phyloP scores from a whole-genome alignment of 345 rosid species.

The Hevea brasiliensis region DNA sequence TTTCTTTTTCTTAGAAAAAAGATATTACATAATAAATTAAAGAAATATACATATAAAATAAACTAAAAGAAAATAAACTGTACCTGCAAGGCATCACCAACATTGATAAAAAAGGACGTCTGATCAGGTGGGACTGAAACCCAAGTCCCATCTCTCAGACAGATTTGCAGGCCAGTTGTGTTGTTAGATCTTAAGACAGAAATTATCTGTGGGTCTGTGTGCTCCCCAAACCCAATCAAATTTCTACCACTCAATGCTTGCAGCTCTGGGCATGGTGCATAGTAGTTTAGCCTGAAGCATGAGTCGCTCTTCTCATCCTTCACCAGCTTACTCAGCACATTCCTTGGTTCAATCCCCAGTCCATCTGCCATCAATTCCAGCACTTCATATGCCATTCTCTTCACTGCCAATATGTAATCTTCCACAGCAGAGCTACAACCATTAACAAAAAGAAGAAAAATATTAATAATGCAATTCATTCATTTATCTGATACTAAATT shows the following conservation, averaged over 20 bases:
- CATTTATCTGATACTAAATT: not conserved
- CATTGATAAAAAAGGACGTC: constrained; percentile 47
- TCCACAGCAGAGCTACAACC: constrained; percentile 31
- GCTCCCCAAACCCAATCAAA: constrained; percentile 61
- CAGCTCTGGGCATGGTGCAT: constrained; percentile 49
- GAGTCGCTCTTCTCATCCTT: constrained; percentile 45
- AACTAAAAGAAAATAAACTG: not conserved
- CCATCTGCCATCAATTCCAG: constrained; percentile 38
- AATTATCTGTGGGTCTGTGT: constrained; percentile 67
- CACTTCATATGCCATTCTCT: constrained; percentile 30
- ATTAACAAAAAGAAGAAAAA: not conserved
- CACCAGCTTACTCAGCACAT: constrained; percentile 31
- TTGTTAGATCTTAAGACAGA: constrained; percentile 59
- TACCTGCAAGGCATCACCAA: constrained; percentile 63
- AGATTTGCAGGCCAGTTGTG: constrained; percentile 58
- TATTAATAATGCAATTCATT: not conserved
- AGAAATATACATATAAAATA: not conserved
- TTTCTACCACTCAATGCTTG: constrained; percentile 40
- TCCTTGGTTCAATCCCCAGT: constrained; percentile 31
- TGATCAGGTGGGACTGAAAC: constrained; percentile 56
- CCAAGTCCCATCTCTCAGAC: constrained; percentile 51
- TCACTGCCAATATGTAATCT: constrained; percentile 34
- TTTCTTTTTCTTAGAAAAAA: too few relatives aligned
- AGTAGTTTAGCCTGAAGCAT: constrained; percentile 55
- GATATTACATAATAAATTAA: too few relatives aligned